Percentiles rank a stretch among this genome's conserved stretches.
phyloP scores from a whole-genome alignment of 2,329 filamentous ascomycete species.

The Aspergillus aculeatinus region DNA sequence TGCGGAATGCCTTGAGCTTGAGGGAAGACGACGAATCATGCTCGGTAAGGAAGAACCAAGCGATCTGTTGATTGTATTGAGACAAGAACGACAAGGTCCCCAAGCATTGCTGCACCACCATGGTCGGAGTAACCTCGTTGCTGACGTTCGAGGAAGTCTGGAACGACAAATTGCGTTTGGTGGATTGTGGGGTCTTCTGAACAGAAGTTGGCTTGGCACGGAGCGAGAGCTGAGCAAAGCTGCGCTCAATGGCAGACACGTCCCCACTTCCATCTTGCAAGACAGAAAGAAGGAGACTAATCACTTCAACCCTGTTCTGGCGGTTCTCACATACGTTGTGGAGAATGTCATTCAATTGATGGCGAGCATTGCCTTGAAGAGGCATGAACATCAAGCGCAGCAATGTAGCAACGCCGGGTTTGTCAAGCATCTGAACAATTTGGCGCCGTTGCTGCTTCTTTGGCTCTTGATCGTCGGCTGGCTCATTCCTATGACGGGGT shows the following conservation, averaged over 20 bases:
- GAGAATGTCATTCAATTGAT: constrained; percentile 81
- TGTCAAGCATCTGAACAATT: constrained; percentile 95
- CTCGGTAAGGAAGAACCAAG: constrained; percentile 90
- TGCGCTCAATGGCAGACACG: constrained; percentile 88
- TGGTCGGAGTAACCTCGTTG: constrained; percentile 86
- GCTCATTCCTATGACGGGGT: constrained; percentile 36
- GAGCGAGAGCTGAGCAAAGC: constrained; percentile 88
- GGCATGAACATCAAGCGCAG: constrained; percentile 98
- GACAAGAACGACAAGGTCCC: constrained; percentile 81
- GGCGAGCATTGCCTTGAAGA: constrained; percentile 81
- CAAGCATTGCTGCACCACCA: constrained; percentile 94
- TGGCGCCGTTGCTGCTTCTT: constrained; percentile 73
- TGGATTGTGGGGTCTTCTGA: constrained; percentile 77
- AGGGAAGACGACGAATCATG: constrained; percentile 77
- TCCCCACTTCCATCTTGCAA: constrained; percentile 94
- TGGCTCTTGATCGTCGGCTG: constrained; percentile 46
- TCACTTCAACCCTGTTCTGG: constrained; percentile 91
- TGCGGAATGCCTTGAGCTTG: constrained; percentile 74
- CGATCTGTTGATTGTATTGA: constrained; percentile 79
- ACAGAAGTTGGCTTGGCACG: constrained; percentile 78
- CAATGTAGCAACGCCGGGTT: constrained; percentile 90
- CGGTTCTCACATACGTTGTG: constrained; percentile 92
- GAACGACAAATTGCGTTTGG: constrained; percentile 72
- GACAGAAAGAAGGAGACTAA: constrained; percentile 88
- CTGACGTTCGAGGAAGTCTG: constrained; percentile 57